phyloP scores from a whole-genome alignment of 768 basidiomycete genomes.

The Suillus subalutaceus region DNA sequence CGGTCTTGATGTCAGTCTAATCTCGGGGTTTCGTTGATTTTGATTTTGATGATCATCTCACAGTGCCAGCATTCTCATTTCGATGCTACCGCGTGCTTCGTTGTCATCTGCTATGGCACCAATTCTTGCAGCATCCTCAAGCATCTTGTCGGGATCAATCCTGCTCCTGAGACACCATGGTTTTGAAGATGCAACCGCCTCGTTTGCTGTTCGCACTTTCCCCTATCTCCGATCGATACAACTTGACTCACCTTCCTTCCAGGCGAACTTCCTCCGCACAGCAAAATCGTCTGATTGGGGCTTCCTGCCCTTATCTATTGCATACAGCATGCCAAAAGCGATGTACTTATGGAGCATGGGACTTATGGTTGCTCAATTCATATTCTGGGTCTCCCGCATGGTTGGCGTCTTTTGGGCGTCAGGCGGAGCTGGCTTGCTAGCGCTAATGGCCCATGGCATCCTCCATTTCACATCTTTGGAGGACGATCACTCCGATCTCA shows the following conservation, averaged over 20 bases:
- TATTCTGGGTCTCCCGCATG: constrained; percentile 13
- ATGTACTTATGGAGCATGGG: constrained; percentile 47
- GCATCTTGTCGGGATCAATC: constrained; percentile 13
- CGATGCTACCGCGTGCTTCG: constrained; percentile 15
- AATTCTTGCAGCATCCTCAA: constrained; percentile 11
- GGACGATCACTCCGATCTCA: background rate
- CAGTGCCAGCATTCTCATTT: constrained; percentile 41
- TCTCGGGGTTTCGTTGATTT: constrained; percentile 23
- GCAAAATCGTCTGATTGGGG: constrained; percentile 41
- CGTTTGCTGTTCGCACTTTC: constrained; percentile 39
- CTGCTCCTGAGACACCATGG: constrained; percentile 11
- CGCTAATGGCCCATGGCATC: background rate
- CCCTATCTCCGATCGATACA: background rate
- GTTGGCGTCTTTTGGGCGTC: constrained; percentile 1
- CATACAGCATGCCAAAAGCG: constrained; percentile 51
- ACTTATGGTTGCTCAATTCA: constrained; percentile 23
- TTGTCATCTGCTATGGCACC: constrained; percentile 9
- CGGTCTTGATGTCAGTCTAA: constrained; percentile 18
- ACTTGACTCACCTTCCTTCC: background rate
- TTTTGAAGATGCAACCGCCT: constrained; percentile 26
- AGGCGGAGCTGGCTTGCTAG: background rate
- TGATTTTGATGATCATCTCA: constrained; percentile 32
- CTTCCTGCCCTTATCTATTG: constrained; percentile 48
- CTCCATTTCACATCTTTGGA: constrained; percentile 4
- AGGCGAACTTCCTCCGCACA: constrained; percentile 26